Base-by-base conservation (phyloP, 2,329 filamentous ascomycete genomes). In the Karstenula rhodostoma region DNA sequence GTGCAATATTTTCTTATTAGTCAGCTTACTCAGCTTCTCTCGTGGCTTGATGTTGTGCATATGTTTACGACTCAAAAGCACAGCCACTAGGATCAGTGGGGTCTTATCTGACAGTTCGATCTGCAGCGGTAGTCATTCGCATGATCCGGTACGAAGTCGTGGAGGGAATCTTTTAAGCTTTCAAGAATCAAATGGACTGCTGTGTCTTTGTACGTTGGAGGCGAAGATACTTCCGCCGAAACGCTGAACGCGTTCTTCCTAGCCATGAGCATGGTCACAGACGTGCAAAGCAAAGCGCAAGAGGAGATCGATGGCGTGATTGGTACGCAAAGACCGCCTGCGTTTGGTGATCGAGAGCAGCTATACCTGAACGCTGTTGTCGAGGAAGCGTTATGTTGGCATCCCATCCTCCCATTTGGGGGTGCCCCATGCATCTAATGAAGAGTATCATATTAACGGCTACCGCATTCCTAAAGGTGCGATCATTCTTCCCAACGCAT, bases 341-440 rank as follows among this genome's bases (percentile, higher is more conserved):
- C 22, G 0, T 57, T 65, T 15, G 69, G 71, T 10, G 68, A 73
- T 25, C 56, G 60, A 12, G 71, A 76, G 3, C 68, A 88, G 9
- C 85, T 85, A 0, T 88, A 88, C 65, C 69, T 87, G 33, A 78
- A 80, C 22, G 83, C 83, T 1, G 77, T 86, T 13, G 79, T 87
- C 19, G 86, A 87, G 60, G 86, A 89, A 62, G 79, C 83, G 1
- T 72, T 87, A 12, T 80, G 86, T 2, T 87, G 86, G 84, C 79
- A 85, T 5, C 84, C 85, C 0, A 81, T 86, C 0, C 80, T 81
- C 12, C 82, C 84, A n/a, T 46, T 80, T 85, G 79, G 80, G 17
- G 52, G 80, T 83, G 50, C 84, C 85, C 0, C 83, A 83, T 57
- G 78, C 78, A 10, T 73, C 79, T 2, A 78, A 74, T 12, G 71